Conservation (phyloP, 495 filamentous ascomycete genomes). For the Hypoxylon cercidicola region DNA sequence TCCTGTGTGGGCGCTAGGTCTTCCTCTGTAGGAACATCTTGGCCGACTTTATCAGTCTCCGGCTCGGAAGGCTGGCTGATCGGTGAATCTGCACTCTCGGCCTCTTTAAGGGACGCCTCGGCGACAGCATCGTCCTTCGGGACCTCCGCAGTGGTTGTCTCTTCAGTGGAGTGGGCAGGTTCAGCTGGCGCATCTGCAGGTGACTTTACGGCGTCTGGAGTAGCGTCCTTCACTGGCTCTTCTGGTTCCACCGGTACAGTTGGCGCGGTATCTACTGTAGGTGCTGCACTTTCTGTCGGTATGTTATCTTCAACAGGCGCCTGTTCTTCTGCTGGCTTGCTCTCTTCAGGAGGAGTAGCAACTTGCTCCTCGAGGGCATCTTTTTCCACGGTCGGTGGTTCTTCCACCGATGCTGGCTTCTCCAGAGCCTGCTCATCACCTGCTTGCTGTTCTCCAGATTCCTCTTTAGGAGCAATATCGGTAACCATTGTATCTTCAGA, state of each 20-base stretch:
- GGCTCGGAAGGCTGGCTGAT: background rate
- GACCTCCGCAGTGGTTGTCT: slow-evolving; percentile 2
- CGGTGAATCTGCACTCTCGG: background rate
- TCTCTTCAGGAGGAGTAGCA: too few species aligned
- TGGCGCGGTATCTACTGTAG: background rate
- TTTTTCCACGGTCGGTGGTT: background rate
- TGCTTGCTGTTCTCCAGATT: too few species aligned
- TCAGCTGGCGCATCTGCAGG: background rate
- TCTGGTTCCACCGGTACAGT: background rate
- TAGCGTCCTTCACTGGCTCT: slow-evolving; percentile 3
- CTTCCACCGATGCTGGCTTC: background rate
- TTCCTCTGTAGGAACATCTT: slow-evolving; percentile 6
- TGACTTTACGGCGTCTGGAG: background rate
- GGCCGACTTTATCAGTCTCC: background rate
- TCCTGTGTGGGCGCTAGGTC: slow-evolving; percentile 7
- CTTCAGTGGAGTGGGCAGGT: background rate
- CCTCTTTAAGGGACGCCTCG: background rate
- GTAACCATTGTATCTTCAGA: background rate
- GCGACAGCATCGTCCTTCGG: slow-evolving; percentile 6
- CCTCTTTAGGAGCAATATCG: too few species aligned
- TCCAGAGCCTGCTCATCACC: background rate
- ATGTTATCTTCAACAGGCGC: background rate
- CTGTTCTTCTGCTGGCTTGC: background rate
- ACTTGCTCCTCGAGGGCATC: background rate
- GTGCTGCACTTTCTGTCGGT: background rate